Evolutionary conservation across 768 basidiomycete genomes (phyloP).

Genomic region (Termitomyces sp.): DNA sequence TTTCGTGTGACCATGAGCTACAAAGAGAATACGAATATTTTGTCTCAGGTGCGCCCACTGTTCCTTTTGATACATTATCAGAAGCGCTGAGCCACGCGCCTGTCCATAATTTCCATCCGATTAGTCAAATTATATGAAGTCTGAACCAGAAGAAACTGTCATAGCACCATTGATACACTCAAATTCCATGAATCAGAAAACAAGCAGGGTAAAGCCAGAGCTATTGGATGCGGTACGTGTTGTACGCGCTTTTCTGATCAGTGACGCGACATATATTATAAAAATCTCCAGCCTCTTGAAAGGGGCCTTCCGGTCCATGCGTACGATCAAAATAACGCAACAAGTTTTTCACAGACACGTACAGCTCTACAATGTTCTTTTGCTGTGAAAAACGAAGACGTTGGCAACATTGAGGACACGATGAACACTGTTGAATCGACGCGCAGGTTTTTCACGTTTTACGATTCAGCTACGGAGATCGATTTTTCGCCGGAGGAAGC

Average conservation of each 20-base stretch:
- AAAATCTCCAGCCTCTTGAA: slow-evolving; percentile 16
- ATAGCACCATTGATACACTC: slow-evolving; percentile 9
- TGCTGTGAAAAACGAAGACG: slow-evolving; percentile 5
- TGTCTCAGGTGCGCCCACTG: slow-evolving; percentile 3
- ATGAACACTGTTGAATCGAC: slow-evolving; percentile 5
- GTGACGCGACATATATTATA: background rate
- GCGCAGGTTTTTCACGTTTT: slow-evolving; percentile 29
- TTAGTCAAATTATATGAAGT: slow-evolving; percentile 11
- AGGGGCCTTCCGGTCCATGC: slow-evolving; percentile 22
- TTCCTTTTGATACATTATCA: no score
- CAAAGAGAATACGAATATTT: slow-evolving; percentile 17
- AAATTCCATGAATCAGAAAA: slow-evolving; percentile 9
- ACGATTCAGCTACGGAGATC: slow-evolving; percentile 37
- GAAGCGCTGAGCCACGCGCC: no score
- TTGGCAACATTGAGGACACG: slow-evolving; percentile 9
- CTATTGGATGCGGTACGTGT: slow-evolving; percentile 21
- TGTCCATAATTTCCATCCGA: background rate
- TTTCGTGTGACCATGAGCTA: slow-evolving; percentile 13
- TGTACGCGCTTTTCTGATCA: slow-evolving; percentile 14
- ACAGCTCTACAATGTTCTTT: background rate
- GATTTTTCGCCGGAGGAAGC: slow-evolving; percentile 43
- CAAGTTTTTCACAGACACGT: background rate
- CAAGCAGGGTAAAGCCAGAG: slow-evolving; percentile 26
- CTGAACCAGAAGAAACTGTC: slow-evolving; percentile 14
- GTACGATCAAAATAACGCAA: slow-evolving; percentile 11